Evolutionary conservation across 805 yeast genomes (phyloP), one percentile per base, ranked within the genome.

Genomic region (Starmerella cellae): DNA sequence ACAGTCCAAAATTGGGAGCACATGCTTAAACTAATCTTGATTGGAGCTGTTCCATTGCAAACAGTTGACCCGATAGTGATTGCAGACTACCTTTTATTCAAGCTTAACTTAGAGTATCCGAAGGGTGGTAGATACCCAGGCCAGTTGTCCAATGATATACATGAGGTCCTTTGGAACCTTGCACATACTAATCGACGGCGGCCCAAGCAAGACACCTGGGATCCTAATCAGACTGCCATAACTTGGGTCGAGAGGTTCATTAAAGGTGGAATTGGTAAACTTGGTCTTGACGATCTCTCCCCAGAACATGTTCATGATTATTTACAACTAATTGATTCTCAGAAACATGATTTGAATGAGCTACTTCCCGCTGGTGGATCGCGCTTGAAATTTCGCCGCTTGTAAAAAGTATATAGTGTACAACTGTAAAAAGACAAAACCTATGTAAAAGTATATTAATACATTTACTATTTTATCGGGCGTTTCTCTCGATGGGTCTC

Each of bases 31-130:
- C 65, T 87, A 30, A 68, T 82, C 1, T 61, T 85, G 17, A 75
- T 80, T 29, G 93, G 94, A 1, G 78, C 91, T 37, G 79, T 87
- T 5, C 75, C 75, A 44, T 64, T 73, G 4, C 69, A 71, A 14
- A 65, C 72, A n/a, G 71, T 84, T 14, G 96, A 87, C 56, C 94
- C 94, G 0, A 75, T 80, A 3, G 71, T 83, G 26, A 82, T 79
- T 41, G 94, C 94, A 0, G 97, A 88, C 57, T 88, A 80, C 58
- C 61, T 88, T 28, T 65, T 88, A 23, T 91, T 68, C 54, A 62
- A 80, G 19, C 62, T 87, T 61, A 88, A 91, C 46, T 36, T 22
- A 17, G 33, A 43, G 31, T 49, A 52, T 19, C 54, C 55, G 13
- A 20, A 16, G 2, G 53, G 51, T 1, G 51, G 51, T 1, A 28